phyloP scores from a whole-genome alignment of 2,329 filamentous ascomycete species.

The Didymella lethalis region DNA sequence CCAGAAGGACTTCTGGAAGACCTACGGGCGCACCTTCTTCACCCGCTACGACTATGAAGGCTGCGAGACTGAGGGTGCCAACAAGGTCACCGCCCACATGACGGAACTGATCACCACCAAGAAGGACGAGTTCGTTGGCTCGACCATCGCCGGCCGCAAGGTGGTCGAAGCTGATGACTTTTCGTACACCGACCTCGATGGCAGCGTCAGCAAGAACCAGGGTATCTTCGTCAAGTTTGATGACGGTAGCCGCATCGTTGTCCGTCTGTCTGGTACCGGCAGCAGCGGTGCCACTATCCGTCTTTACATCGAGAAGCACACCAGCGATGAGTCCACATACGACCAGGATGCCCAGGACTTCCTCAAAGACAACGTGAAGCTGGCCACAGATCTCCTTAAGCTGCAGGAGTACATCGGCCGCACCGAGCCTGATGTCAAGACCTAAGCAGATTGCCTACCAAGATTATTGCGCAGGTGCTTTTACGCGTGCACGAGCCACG shows the following conservation, averaged over 20 bases:
- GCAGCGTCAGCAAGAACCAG: conserved; percentile 93
- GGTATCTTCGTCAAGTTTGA: conserved; percentile 94
- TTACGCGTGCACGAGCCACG: conserved; percentile 22
- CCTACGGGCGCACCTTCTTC: conserved; percentile 97
- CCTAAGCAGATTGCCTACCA: conserved; percentile 60
- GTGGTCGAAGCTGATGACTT: conserved; percentile 94
- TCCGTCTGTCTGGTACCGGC: conserved; percentile 92
- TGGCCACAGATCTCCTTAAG: conserved; percentile 85
- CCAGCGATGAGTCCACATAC: conserved; percentile 79
- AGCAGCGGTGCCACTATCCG: conserved; percentile 96
- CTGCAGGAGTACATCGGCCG: conserved; percentile 93
- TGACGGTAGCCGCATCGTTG: conserved; percentile 92
- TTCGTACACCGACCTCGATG: conserved; percentile 98
- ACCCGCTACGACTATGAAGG: conserved; percentile 99
- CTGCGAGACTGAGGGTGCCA: conserved; percentile 88
- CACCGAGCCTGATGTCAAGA: conserved; percentile 95
- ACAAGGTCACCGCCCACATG: conserved; percentile 86
- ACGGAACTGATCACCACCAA: conserved; percentile 76
- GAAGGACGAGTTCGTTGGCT: conserved; percentile 80
- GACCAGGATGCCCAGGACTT: conserved; percentile 89
- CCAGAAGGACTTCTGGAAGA: conserved; percentile 95
- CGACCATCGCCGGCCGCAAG: conserved; percentile 80
- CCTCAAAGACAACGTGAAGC: conserved; percentile 85
- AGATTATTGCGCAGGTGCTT: conserved; percentile 1
- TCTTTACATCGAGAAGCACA: conserved; percentile 96